Evolutionary conservation across 2,329 filamentous ascomycete genomes (phyloP), one percentile per base, ranked within the genome.

Genomic region (Fusarium sp.): DNA sequence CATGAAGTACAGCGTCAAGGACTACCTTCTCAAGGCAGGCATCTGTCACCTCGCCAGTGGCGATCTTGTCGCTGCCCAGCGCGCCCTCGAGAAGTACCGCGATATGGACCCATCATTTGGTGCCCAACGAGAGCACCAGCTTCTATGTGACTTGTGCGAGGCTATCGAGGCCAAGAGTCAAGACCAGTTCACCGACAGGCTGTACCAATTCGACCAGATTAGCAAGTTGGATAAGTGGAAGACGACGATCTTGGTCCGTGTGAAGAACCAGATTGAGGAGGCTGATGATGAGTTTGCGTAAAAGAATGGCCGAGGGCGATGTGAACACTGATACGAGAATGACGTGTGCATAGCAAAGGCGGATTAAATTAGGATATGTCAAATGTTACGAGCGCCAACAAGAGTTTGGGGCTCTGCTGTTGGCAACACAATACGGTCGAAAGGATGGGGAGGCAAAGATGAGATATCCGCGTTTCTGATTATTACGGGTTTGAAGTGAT

Each of bases 171-270:
- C 88, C 32, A 90, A 91, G 59, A 93, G 97, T 75, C 91, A 92
- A 79, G 94, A 97, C 75, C 85, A 87, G 66, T 98, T 97, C 76
- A 88, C 91, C 24, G 93, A 97, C 77, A 94, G 94, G 79, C 82
- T 96, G 69, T 97, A 92, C 84, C 90, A 95, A 79, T 98, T 89
- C 78, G 94, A 98, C 79, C 93, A 97, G 83, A 86, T 97, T 83
- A 96, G 91, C 83, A 96, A 96, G 85, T 83, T 98, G 77, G 94
- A 98, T 79, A 96, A 95, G 84, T 98, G 95, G 95, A 97, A 98
- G 91, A 97, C 93, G 53, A 93, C 91, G 32, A 84, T 97, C 61
- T 81, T 97, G 69, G 83, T 97, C 77, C 88, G 90, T 74, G 87
- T 98, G 76, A 98, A 98, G 90, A 90, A 91, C 75, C 86, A 86